Conservation (phyloP, 1,139 yeast genomes). For the Eremothecium coryli region DNA sequence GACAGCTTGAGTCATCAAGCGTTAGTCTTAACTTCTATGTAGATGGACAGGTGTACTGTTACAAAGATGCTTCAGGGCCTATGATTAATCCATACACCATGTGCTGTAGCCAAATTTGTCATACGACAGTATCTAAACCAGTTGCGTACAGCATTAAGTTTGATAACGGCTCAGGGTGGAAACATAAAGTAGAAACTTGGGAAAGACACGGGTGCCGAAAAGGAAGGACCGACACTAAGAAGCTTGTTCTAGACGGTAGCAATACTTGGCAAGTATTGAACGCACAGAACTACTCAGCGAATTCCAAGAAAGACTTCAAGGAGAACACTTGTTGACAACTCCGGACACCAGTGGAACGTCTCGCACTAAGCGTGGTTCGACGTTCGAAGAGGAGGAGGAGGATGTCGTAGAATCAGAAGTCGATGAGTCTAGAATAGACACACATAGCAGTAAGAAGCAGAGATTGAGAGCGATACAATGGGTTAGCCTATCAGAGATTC, state of each 20-base stretch:
- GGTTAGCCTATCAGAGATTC: too few relatives aligned
- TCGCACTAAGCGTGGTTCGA: background rate
- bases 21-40: slow-evolving; percentile 8
- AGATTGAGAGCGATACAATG: too few relatives aligned
- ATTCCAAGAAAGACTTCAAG: background rate
- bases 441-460: too few relatives aligned
- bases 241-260: too few relatives aligned
- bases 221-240: slow-evolving; percentile 2
- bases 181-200: background rate
- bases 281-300: background rate
- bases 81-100: too few relatives aligned
- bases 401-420: background rate
- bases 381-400: background rate
- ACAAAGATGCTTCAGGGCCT: too few relatives aligned
- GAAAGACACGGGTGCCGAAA: slow-evolving; percentile 1
- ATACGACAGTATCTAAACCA: too few relatives aligned
- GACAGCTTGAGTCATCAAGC: slow-evolving; percentile 8
- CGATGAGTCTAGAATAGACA: too few relatives aligned
- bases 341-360: background rate
- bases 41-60: too few relatives aligned
- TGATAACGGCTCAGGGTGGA: too few relatives aligned
- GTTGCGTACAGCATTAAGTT: too few relatives aligned
- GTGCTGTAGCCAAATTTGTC: too few relatives aligned
- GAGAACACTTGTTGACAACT: background rate
- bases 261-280: background rate